Conservation (phyloP, 2,329 filamentous ascomycete genomes). For the Neopestalotiopsis sp. region DNA sequence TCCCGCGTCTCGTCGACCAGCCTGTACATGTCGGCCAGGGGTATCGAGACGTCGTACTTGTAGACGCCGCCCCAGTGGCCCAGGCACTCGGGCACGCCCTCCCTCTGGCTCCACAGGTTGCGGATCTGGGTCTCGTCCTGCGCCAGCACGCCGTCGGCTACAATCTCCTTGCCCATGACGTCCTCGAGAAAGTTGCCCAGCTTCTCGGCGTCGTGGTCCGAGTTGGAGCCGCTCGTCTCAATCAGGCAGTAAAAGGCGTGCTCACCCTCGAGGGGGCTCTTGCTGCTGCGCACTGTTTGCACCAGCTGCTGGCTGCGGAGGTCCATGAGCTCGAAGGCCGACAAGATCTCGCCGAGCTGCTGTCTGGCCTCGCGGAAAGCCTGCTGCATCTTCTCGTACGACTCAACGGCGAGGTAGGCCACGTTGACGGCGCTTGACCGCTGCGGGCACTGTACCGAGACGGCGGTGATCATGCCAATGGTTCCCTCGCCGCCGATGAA, state of each 20-base stretch:
- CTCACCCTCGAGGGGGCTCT: slow-evolving; percentile 79
- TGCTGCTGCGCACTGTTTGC: slow-evolving; percentile 73
- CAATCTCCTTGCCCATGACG: slow-evolving; percentile 86
- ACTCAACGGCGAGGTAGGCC: slow-evolving; percentile 89
- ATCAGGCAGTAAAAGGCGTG: slow-evolving; percentile 96
- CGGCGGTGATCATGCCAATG: slow-evolving; percentile 88
- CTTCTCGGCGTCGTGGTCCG: slow-evolving; percentile 92
- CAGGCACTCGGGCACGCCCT: slow-evolving; percentile 88
- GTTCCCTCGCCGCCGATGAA: slow-evolving; percentile 97
- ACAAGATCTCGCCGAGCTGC: slow-evolving; percentile 92
- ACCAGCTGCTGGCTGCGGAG: slow-evolving; percentile 80
- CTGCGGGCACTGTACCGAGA: slow-evolving; percentile 89
- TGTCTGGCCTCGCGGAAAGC: slow-evolving; percentile 89
- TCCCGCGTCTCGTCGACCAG: slow-evolving; percentile 85
- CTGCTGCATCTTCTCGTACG: slow-evolving; percentile 84
- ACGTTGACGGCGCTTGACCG: slow-evolving; percentile 90
- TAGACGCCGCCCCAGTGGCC: slow-evolving; percentile 94
- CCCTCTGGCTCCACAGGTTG: slow-evolving; percentile 88
- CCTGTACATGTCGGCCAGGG: slow-evolving; percentile 82
- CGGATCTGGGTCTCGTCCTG: slow-evolving; percentile 91
- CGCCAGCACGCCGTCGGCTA: slow-evolving; percentile 87
- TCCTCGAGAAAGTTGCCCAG: slow-evolving; percentile 88
- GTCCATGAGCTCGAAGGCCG: slow-evolving; percentile 98
- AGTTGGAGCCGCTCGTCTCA: slow-evolving; percentile 93
- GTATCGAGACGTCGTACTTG: slow-evolving; percentile 98